These are phyloP conservation scores for Corynascus novoguineensis DNA, from an alignment of 495 filamentous ascomycete genomes.

Conservation along the genomic window DNA sequence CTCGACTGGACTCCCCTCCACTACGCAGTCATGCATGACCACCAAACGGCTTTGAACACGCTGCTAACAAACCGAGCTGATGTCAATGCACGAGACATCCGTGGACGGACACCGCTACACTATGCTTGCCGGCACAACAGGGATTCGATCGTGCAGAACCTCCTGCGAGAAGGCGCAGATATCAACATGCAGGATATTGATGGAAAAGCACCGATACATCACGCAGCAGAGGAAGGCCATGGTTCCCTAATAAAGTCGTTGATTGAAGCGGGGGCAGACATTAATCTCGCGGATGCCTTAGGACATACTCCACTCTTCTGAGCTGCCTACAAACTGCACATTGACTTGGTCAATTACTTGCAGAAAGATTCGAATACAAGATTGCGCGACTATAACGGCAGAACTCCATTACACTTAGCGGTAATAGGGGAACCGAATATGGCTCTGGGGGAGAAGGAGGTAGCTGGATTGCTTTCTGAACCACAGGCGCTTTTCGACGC, in stretches of 20 bases:
- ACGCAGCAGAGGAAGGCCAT: background rate
- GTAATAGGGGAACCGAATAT: background rate
- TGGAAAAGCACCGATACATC: background rate
- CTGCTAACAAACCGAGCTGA: background rate
- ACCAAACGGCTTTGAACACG: background rate
- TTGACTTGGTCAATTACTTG: background rate
- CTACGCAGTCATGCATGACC: background rate
- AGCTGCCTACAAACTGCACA: background rate
- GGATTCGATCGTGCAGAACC: background rate
- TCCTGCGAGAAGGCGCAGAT: background rate
- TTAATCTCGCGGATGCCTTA: background rate
- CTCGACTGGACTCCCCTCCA: background rate
- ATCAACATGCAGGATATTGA: background rate
- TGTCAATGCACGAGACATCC: background rate
- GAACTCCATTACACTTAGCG: background rate
- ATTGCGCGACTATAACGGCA: background rate
- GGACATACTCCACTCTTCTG: background rate
- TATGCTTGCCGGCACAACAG: background rate
- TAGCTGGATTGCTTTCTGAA: background rate
- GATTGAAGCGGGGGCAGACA: background rate
- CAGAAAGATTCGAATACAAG: background rate
- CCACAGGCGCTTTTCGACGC: background rate
- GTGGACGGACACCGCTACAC: background rate
- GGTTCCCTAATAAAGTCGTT: background rate
- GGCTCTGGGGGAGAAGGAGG: background rate